Evolutionary conservation across 2,329 filamentous ascomycete genomes (phyloP), one percentile per base, ranked within the genome.

Genomic region (Cadophora sp.): DNA sequence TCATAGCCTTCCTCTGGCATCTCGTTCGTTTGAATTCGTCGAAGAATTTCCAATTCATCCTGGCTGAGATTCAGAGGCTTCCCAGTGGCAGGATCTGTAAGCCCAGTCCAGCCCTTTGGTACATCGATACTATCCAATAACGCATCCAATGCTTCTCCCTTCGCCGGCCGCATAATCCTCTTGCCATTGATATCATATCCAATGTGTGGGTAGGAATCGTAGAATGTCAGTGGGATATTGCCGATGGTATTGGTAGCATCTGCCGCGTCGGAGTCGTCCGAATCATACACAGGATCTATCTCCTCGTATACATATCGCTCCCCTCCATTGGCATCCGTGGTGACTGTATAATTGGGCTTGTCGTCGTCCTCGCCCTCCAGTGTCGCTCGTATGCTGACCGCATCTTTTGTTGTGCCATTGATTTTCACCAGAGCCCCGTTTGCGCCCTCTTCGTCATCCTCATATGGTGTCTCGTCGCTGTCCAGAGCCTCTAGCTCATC

Each of bases 131-230:
- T 97, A 75, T 99, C 95, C 11, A 99, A 84, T 51, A 99, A 85
- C 14, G 94, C 93, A 83, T 99, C 96, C 39, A 99, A 83, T 43
- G 96, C 96, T 78, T 97, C 91, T 62, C 95, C 95, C 73, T 94
- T 95, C 4, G 96, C 96, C 7, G 96, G 96, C 62, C 96, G 91
- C 89, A 97, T 92, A 71, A 99, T 97, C 80, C 92, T 96, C 86
- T 96, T 97, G 79, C 96, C 96, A 79, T 99, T 97, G 82, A 99
- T 98, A 75, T 97, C 93, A 81, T 99, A 99, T 67, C 96, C 96
- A 77, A 99, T 97, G 78, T 99, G 96, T 60, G 96, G 96, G 78
- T 97, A 99, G 43, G 93, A 91, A 79, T 99, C 96, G 83, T 99
- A 99, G 81, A 97, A 98, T 3, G 92, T 91, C 59, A 98, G 83